phyloP scores from a whole-genome alignment of 176 grass and related monocot species.

The Canna indica region DNA sequence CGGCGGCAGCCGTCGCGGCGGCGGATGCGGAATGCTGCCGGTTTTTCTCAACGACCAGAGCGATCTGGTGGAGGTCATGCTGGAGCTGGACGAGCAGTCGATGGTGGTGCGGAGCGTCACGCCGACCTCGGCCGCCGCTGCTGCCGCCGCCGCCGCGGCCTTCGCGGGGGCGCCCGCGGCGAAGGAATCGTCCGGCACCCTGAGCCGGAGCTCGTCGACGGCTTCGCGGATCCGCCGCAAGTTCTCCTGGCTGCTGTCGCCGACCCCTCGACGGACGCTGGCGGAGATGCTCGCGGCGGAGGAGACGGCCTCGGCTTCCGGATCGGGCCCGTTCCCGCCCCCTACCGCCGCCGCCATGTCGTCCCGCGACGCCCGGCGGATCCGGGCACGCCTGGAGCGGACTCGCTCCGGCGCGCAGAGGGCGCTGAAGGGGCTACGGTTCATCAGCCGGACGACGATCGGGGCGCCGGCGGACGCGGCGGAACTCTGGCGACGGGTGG shows the following conservation, averaged over 20 bases:
- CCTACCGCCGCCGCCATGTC: conserved; percentile 41
- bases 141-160: conserved; percentile 8
- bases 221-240: conserved; percentile 68
- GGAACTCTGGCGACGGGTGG: conserved; percentile 72
- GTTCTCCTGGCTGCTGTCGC: conserved; percentile 85
- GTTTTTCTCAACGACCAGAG: conserved; percentile 75
- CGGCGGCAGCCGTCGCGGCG: not conserved
- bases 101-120: conserved; percentile 99
- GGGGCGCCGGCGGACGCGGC: conserved; percentile 37
- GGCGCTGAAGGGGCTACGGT: conserved; percentile 88
- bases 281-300: conserved; percentile 11
- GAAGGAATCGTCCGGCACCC: conserved; percentile 11
- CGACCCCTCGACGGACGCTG: conserved; percentile 25
- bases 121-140: conserved; percentile 41
- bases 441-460: conserved; percentile 82
- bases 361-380: conserved; percentile 56
- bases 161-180: not conserved
- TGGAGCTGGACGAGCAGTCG: conserved; percentile 96
- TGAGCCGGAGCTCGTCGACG: conserved; percentile 85
- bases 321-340: not conserved
- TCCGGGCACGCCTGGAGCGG: conserved; percentile 54
- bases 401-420: conserved; percentile 58
- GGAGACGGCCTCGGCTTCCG: conserved; percentile 15
- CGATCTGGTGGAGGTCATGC: conserved; percentile 96
- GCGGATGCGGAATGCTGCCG: conserved; percentile 39